A percentile compares a stretch with the other conserved stretches of the same genome.
Conservation (phyloP, 495 filamentous ascomycete species). For the Stereocaulon alpinum region DNA sequence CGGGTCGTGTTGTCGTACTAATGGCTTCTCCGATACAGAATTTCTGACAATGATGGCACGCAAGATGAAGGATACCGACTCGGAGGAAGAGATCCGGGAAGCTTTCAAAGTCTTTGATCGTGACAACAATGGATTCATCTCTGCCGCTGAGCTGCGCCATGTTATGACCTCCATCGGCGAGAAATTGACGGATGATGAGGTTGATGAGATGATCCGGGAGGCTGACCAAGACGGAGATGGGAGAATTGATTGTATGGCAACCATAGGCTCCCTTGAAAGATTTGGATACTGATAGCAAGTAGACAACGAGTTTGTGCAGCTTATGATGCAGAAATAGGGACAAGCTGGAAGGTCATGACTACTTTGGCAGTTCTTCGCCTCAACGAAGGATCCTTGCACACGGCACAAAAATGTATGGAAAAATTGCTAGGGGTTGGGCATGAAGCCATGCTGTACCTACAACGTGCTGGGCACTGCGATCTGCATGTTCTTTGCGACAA, state of each 20-base stretch:
- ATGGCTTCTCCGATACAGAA: slow-evolving; percentile 42
- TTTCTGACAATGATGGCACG: slow-evolving; percentile 99
- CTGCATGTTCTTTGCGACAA: neutral
- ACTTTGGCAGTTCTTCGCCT: neutral
- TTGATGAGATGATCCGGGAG: slow-evolving; percentile 99
- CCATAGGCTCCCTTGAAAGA: too few species aligned
- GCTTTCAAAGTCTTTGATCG: slow-evolving; percentile 96
- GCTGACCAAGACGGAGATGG: slow-evolving; percentile 98
- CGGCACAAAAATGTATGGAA: too few species aligned
- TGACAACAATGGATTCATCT: slow-evolving; percentile 99
- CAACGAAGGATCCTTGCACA: neutral
- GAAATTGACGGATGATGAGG: slow-evolving; percentile 98
- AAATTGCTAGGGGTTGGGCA: neutral
- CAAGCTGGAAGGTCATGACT: neutral
- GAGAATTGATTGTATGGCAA: slow-evolving; percentile 76
- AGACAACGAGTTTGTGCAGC: slow-evolving; percentile 99
- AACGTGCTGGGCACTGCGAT: neutral
- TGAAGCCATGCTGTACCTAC: neutral
- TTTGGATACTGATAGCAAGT: slow-evolving; percentile 7
- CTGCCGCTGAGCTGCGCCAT: slow-evolving; percentile 90
- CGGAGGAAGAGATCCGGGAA: slow-evolving; percentile 97
- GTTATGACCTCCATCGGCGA: slow-evolving; percentile 99
- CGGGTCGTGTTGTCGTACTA: neutral
- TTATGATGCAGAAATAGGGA: slow-evolving; percentile 97
- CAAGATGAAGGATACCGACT: slow-evolving; percentile 99